Base-by-base conservation (phyloP, 208 protist genomes). In the Naegleria gruberi region DNA sequence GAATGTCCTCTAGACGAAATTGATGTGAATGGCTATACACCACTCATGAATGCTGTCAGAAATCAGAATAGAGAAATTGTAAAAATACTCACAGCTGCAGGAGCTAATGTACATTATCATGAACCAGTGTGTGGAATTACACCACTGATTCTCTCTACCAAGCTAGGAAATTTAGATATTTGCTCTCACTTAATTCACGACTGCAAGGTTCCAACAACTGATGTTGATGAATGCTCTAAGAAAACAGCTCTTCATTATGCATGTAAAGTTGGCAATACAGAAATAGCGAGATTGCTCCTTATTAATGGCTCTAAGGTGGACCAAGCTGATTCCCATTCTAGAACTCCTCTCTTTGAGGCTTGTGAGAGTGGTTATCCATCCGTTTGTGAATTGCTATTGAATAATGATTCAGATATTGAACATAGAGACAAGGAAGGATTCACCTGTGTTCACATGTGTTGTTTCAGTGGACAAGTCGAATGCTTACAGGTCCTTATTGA, bases 321-420 rank as follows among this genome's bases (percentile, higher is more conserved):
- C 46, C 17, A 30, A 19, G 4, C 30, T 6, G 89, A 90, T 51
- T 0, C 7, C 0, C 88, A 51, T 40, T 1, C 40, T 37, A 23
- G 51, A 55, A 90, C 89, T 15, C 82, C 89, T 7, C 34, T 90
- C 30, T 89, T 89, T 65, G 82, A 90, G 15, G 89, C 89, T 19
- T 45, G 41, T n/a, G 83, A 46, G 10, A 46, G 37, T 17, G n/a
- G 55, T 26, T 6, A 10, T 23, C 5, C 12, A 10, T 4, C 0
- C 0, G 37, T 55, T 55, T 5, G 6, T 3, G 34, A 41, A 40
- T 87, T 42, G 6, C n/a, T 90, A 6, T 37, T 43, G 0, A 8
- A 40, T 41, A 46, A 90, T 2, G 46, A 41, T 37, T 19, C 87
- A 3, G 40, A 44, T 42, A 10, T 77, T 41, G 47, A 77, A 17